phyloP scores from a whole-genome alignment of 768 basidiomycete species.

The Gyrodon lividus region DNA sequence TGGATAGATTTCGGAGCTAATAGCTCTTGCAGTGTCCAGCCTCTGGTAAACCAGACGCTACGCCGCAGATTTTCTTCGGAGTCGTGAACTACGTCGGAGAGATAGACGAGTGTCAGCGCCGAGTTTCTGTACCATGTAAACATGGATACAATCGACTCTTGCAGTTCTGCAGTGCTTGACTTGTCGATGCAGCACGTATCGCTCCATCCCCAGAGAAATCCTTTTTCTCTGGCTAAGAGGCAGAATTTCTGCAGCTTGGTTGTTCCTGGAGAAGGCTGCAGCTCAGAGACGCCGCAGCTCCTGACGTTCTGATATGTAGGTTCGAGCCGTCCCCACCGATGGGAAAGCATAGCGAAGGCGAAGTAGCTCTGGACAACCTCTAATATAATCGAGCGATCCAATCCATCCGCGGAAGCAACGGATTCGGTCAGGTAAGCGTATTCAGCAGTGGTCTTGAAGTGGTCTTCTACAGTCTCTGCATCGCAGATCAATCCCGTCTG shows the following conservation, averaged over 20 bases:
- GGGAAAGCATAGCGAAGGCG: slow-evolving; percentile 18
- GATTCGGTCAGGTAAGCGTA: not conserved
- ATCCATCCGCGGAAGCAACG: no score
- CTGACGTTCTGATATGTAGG: slow-evolving; percentile 1
- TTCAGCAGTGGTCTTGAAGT: not conserved
- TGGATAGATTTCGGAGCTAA: slow-evolving; percentile 20
- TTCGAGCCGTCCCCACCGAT: slow-evolving; percentile 14
- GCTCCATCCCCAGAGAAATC: slow-evolving; percentile 22
- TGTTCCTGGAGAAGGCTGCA: not conserved
- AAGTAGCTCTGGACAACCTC: not conserved
- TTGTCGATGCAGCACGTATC: slow-evolving; percentile 27
- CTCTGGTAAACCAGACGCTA: slow-evolving; percentile 21
- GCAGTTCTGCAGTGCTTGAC: slow-evolving; percentile 16
- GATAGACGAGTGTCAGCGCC: slow-evolving; percentile 20
- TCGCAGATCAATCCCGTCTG: not conserved
- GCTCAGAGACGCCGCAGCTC: slow-evolving; percentile 9
- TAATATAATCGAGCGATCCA: not conserved
- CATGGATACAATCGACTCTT: slow-evolving; percentile 19
- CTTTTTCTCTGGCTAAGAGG: slow-evolving; percentile 4
- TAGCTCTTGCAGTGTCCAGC: slow-evolving; percentile 25
- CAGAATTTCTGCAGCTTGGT: slow-evolving; percentile 20
- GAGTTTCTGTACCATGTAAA: slow-evolving; percentile 20
- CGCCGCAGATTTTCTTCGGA: slow-evolving; percentile 5
- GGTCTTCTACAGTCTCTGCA: not conserved
- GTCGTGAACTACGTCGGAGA: slow-evolving; percentile 10